Percentiles rank a stretch among this genome's conserved stretches.
phyloP scores from a whole-genome alignment of 495 filamentous ascomycete genomes.

The Bacidia rubella region DNA sequence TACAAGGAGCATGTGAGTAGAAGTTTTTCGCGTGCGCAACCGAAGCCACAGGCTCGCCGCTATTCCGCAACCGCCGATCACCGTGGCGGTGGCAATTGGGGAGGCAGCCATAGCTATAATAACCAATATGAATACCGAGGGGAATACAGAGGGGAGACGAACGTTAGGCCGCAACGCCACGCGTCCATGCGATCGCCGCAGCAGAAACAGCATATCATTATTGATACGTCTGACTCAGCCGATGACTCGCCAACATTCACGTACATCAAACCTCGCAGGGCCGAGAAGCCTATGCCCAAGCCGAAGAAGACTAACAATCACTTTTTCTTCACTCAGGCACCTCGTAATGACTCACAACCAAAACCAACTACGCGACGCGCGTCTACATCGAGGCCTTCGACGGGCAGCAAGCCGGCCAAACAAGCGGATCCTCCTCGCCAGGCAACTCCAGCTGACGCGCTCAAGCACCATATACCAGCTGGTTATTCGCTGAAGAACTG shows the following conservation, averaged over 20 bases:
- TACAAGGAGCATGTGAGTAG: constrained; percentile 49
- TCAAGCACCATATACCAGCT: constrained; percentile 64
- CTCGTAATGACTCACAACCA: constrained; percentile 25
- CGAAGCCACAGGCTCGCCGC: constrained; percentile 22
- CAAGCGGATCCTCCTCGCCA: constrained; percentile 35
- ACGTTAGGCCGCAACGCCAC: constrained; percentile 18
- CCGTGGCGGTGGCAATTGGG: constrained; percentile 24
- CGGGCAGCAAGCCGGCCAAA: constrained; percentile 25
- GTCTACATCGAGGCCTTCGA: constrained; percentile 35
- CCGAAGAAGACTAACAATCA: constrained; percentile 38
- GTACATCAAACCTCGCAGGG: constrained; percentile 24
- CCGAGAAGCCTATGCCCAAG: constrained; percentile 28
- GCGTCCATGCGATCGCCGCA: constrained; percentile 26
- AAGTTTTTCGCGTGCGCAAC: constrained; percentile 27
- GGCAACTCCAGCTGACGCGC: constrained; percentile 78
- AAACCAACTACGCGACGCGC: constrained; percentile 34
- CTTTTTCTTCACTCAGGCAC: constrained; percentile 38
- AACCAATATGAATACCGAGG: neutral
- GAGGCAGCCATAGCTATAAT: constrained; percentile 4
- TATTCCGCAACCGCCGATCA: constrained; percentile 24
- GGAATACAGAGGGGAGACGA: neutral
- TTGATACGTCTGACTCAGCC: constrained; percentile 43
- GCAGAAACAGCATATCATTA: constrained; percentile 37
- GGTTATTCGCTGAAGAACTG: constrained; percentile 98
- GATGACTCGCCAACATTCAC: constrained; percentile 30